Conservation (phyloP, 371 early-diverging fungal genomes). For the Chytridium lagenaria region DNA sequence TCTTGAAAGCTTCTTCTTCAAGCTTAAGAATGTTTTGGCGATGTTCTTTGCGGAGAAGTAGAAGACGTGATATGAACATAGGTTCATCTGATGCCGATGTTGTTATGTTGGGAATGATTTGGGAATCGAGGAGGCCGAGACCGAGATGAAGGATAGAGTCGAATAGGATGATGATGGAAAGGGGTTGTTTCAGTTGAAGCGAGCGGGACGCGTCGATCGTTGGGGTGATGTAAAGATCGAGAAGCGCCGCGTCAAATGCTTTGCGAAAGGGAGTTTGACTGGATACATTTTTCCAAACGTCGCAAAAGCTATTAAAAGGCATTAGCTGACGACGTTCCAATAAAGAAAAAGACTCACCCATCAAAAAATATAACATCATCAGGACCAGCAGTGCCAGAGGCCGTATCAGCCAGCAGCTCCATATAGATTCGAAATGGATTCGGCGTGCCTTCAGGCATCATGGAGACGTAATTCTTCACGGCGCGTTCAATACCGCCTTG, state of each 20-base stretch:
- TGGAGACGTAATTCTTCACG: not conserved
- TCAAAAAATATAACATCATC: constrained; percentile 15
- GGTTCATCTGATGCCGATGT: not conserved
- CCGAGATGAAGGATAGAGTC: constrained; percentile 13
- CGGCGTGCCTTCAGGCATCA: not conserved
- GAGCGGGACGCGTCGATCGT: not conserved
- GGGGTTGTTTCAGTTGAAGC: not conserved
- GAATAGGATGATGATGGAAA: constrained; percentile 6
- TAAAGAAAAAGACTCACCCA: not conserved
- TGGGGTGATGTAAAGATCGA: constrained; percentile 7
- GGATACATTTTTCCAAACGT: not conserved
- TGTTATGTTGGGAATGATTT: constrained; percentile 6
- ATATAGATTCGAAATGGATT: constrained; percentile 3
- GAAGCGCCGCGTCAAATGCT: not conserved
- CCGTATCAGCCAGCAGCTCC: constrained; percentile 1
- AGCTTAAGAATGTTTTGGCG: not conserved
- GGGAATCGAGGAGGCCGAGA: not conserved
- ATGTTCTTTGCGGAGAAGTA: not conserved
- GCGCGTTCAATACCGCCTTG: not conserved
- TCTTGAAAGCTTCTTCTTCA: not conserved
- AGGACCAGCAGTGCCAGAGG: not conserved
- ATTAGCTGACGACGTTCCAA: not conserved
- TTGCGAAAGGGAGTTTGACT: not conserved
- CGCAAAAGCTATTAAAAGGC: constrained; percentile 6
- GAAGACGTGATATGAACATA: not conserved